Percentiles rank a stretch among this genome's conserved stretches.
Evolutionary conservation across 768 basidiomycete species (phyloP).

Genomic region (Russula brevipes): DNA sequence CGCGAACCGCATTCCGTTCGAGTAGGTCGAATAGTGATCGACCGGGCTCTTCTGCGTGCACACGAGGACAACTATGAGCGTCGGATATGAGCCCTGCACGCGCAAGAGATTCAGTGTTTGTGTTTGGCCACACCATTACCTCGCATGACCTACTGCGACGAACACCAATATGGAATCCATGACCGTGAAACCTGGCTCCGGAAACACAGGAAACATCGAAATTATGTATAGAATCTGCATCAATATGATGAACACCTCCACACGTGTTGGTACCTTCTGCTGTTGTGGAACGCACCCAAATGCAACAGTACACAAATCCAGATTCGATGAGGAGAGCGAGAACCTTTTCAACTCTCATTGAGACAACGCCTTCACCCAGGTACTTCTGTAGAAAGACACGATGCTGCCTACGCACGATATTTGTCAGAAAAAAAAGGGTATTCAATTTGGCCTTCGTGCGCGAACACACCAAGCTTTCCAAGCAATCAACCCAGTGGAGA

Average conservation of each 20-base stretch:
- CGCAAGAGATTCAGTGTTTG: not conserved
- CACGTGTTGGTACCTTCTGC: not conserved
- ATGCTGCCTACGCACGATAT: constrained; percentile 2
- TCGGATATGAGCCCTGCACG: constrained; percentile 13
- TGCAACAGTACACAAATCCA: constrained; percentile 15
- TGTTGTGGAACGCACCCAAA: constrained; percentile 9
- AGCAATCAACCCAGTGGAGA: constrained; percentile 16
- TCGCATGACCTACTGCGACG: not conserved
- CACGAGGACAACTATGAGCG: constrained; percentile 18
- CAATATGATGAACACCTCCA: not conserved
- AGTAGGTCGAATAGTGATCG: constrained; percentile 10
- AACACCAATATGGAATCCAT: constrained; percentile 13
- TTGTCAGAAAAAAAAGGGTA: not conserved
- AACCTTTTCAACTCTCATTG: constrained; percentile 12
- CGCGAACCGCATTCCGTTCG: constrained; percentile 12
- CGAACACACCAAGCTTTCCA: constrained; percentile 18
- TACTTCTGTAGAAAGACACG: constrained; percentile 4
- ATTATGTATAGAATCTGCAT: constrained; percentile 10
- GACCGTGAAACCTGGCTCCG: constrained; percentile 7
- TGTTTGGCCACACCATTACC: not conserved
- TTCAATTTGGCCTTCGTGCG: not conserved
- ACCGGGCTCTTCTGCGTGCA: constrained; percentile 19
- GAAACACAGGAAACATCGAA: constrained; percentile 7
- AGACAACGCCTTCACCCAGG: constrained; percentile 8
- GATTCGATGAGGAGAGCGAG: constrained; percentile 19